Conservation (phyloP, 768 basidiomycete species). For the Cyathus striatus region DNA sequence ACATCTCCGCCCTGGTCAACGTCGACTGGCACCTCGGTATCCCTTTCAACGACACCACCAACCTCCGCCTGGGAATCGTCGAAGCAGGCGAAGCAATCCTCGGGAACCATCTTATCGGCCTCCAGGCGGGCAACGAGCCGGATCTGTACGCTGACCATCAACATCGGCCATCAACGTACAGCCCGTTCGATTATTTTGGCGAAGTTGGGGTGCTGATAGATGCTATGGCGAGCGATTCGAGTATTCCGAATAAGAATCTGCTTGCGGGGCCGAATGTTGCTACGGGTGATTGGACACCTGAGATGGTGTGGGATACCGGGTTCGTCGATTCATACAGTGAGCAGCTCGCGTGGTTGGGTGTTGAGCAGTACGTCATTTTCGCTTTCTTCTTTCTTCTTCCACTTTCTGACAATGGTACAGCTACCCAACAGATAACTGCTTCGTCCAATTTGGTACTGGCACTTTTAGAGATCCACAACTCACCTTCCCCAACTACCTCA, state of each 20-base stretch:
- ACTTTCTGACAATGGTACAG: conserved; percentile 31
- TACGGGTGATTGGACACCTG: conserved; percentile 47
- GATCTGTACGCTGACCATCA: conserved; percentile 42
- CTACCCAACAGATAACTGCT: conserved; percentile 61
- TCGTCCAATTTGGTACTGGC: conserved; percentile 41
- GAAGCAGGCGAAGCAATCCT: conserved; percentile 61
- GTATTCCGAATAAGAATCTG: conserved; percentile 29
- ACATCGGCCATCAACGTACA: conserved; percentile 22
- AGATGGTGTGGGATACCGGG: conserved; percentile 50
- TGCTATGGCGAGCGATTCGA: conserved; percentile 35
- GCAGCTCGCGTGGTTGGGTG: conserved; percentile 40
- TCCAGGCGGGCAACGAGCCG: conserved; percentile 72
- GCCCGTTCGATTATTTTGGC: conserved; percentile 34
- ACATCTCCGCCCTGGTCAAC: conserved; percentile 53
- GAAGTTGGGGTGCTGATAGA: conserved; percentile 49
- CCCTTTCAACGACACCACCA: conserved; percentile 62
- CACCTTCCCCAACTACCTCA: conserved; percentile 56
- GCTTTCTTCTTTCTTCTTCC: conserved; percentile 14
- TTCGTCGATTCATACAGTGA: conserved; percentile 37
- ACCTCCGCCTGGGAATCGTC: conserved; percentile 52
- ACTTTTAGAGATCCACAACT: conserved; percentile 35
- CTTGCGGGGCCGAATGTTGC: conserved; percentile 56
- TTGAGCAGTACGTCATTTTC: conserved; percentile 45
- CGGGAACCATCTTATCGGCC: conserved; percentile 59
- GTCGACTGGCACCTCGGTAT: conserved; percentile 65